Percentiles rank a stretch among this genome's conserved stretches.
phyloP scores from a whole-genome alignment of 169 alveolate species.

The Toxoplasma gondii region DNA sequence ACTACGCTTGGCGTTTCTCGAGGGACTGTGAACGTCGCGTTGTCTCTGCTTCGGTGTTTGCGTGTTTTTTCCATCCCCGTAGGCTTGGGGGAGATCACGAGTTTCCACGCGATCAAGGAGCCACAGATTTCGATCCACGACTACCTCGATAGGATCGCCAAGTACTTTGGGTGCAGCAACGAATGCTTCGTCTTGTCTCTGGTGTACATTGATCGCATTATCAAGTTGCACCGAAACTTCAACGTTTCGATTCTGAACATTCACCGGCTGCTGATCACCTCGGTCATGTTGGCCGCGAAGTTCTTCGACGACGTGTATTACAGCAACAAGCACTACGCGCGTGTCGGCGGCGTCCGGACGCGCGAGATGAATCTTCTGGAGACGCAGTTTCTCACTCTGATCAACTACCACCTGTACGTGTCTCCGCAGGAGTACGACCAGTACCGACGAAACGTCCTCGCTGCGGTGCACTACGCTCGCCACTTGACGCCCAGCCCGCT shows the following conservation, averaged over 20 bases:
- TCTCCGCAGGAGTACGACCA: constrained; percentile 86
- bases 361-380: constrained; percentile 91
- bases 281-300: constrained; percentile 92
- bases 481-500: constrained; percentile 28
- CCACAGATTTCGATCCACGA: constrained; percentile 87
- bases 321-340: constrained; percentile 88
- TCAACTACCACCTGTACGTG: constrained; percentile 88
- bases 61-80: too few species aligned
- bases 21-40: too few species aligned
- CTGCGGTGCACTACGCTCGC: constrained; percentile 68
- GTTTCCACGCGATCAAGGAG: constrained; percentile 60
- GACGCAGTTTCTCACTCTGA: constrained; percentile 82
- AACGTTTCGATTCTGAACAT: constrained; percentile 48
- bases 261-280: constrained; percentile 76
- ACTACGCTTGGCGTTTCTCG: too few species aligned
- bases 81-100: constrained; percentile 1
- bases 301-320: constrained; percentile 92
- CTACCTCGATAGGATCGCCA: constrained; percentile 83
- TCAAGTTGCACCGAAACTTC: constrained; percentile 55
- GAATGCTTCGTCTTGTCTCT: constrained; percentile 79
- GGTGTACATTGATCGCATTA: constrained; percentile 76
- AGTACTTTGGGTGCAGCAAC: constrained; percentile 83
- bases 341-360: constrained; percentile 93
- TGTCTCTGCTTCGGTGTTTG: too few species aligned
- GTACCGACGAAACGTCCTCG: constrained; percentile 80